Evolutionary conservation across 2,329 filamentous ascomycete genomes (phyloP).

Genomic region (Microdochium trichocladiopsis): DNA sequence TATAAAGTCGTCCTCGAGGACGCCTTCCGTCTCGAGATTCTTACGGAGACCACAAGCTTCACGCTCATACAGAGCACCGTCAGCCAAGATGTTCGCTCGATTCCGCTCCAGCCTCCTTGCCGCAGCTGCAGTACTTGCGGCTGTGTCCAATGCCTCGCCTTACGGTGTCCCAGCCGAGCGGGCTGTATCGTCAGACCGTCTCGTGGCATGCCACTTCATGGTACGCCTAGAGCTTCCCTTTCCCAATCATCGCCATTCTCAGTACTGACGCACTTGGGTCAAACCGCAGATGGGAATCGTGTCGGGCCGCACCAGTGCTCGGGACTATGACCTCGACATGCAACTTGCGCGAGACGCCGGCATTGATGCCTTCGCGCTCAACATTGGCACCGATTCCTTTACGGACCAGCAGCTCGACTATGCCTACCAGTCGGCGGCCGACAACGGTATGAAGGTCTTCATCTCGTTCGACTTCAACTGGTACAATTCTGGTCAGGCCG

Average conservation of each 20-base stretch:
- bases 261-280: no score
- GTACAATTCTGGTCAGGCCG: conserved; percentile 23
- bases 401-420: conserved; percentile 37
- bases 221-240: no score
- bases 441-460: conserved; percentile 43
- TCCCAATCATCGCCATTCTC: no score
- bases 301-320: conserved; percentile 29
- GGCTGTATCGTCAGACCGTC: not conserved
- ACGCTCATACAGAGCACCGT: no score
- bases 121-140: not conserved
- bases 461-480: conserved; percentile 52
- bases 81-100: not conserved
- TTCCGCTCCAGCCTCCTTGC: not conserved
- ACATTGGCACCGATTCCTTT: conserved; percentile 36
- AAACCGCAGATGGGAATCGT: conserved; percentile 33
- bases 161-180: not conserved
- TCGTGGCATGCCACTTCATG: not conserved
- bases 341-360: conserved; percentile 32
- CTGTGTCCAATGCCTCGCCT: not conserved
- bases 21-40: no score
- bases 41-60: no score
- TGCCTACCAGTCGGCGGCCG: conserved; percentile 41
- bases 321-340: conserved; percentile 41
- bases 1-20: no score
- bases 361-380: conserved; percentile 29